These are phyloP conservation scores for Epichloe gansuensis DNA, from an alignment of 2,329 filamentous ascomycete genomes.

Conservation along the genomic window DNA sequence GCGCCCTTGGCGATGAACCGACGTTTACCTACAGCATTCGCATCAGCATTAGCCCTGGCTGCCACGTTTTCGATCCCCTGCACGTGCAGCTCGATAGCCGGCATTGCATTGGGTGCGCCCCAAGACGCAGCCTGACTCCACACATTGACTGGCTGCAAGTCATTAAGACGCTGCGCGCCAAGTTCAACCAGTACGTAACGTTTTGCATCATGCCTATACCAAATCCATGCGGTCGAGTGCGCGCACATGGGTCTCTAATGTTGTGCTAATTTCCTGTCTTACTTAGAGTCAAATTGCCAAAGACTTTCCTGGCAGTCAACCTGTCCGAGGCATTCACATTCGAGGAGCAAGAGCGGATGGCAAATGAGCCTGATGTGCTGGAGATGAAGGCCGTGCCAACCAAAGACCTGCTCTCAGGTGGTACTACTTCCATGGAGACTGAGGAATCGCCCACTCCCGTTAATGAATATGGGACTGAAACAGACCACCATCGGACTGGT, in stretches of 20 bases:
- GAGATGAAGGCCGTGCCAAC: constrained; percentile 31
- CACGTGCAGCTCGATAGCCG: constrained; percentile 94
- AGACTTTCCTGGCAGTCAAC: constrained; percentile 53
- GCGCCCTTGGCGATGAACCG: constrained; percentile 38
- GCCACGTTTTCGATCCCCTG: constrained; percentile 89
- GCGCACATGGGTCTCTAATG: background rate
- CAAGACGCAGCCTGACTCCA: constrained; percentile 75
- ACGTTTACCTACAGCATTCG: constrained; percentile 91
- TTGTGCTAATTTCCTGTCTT: background rate
- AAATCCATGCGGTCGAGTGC: constrained; percentile 7
- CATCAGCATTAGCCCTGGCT: constrained; percentile 90
- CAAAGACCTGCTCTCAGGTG: constrained; percentile 16
- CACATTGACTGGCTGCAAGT: constrained; percentile 95
- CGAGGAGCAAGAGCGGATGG: constrained; percentile 40
- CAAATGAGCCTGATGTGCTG: constrained; percentile 32
- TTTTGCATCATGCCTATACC: constrained; percentile 9
- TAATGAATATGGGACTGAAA: background rate
- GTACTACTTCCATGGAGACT: background rate
- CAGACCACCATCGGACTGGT: background rate
- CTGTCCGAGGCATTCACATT: constrained; percentile 50
- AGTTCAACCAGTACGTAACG: constrained; percentile 72
- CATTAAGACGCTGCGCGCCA: constrained; percentile 87
- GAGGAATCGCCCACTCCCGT: background rate
- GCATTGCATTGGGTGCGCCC: constrained; percentile 90
- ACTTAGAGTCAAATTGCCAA: constrained; percentile 50